Evolutionary conservation across 2,329 filamentous ascomycete species (phyloP).

Genomic region (Alternaria solani): DNA sequence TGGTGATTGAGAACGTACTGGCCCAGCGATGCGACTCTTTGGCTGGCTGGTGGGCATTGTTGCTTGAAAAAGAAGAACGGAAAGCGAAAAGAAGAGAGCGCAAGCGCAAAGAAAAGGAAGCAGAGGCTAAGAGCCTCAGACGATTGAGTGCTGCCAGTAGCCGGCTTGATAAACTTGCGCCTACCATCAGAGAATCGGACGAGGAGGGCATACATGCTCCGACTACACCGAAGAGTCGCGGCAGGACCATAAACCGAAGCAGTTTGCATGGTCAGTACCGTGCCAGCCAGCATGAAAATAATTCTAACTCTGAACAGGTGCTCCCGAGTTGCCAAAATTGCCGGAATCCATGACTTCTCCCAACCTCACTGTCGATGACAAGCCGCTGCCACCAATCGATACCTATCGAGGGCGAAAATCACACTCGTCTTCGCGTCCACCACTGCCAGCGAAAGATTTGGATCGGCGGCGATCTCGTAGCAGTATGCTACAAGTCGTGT

Average conservation of each 20-base stretch:
- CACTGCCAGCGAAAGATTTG: constrained; percentile 84
- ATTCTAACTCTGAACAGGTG: constrained; percentile 53
- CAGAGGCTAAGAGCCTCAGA: constrained; percentile 78
- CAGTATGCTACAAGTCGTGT: constrained; percentile 87
- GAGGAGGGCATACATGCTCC: constrained; percentile 70
- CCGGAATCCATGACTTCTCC: constrained; percentile 65
- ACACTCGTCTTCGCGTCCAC: constrained; percentile 80
- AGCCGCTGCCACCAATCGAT: constrained; percentile 74
- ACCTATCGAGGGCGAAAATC: constrained; percentile 79
- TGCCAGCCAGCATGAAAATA: background rate
- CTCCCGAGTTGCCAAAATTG: constrained; percentile 78
- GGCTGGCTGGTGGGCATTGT: constrained; percentile 93
- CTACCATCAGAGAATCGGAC: constrained; percentile 78
- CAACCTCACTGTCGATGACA: constrained; percentile 49
- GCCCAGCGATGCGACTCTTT: constrained; percentile 88
- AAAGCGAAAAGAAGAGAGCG: constrained; percentile 82
- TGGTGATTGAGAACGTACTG: constrained; percentile 92
- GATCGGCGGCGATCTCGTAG: constrained; percentile 74
- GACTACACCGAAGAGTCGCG: constrained; percentile 72
- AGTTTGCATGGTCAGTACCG: constrained; percentile 54
- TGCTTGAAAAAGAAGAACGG: constrained; percentile 92
- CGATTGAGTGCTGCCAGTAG: constrained; percentile 90
- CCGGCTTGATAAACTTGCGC: constrained; percentile 80
- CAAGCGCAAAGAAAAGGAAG: constrained; percentile 85
- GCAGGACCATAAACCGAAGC: constrained; percentile 77